These are phyloP conservation scores for Phoma sp. DNA, from an alignment of 2,329 filamentous ascomycete genomes.

Conservation along the genomic window DNA sequence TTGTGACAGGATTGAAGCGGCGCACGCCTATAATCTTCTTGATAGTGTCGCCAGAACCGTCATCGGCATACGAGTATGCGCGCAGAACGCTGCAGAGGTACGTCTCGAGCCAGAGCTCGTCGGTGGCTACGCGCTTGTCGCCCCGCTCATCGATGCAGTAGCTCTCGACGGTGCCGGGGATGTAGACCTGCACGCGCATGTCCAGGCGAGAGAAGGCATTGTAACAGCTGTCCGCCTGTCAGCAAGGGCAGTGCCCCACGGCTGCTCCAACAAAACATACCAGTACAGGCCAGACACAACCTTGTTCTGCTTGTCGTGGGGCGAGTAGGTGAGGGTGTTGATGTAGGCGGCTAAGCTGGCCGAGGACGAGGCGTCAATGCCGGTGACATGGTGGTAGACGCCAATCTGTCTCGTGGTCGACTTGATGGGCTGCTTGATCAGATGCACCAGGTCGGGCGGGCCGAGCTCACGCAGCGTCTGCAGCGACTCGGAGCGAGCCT, in stretches of 20 bases:
- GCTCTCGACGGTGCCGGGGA: constrained; percentile 93
- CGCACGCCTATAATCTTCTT: constrained; percentile 97
- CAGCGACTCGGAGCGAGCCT: constrained; percentile 89
- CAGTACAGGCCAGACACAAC: constrained; percentile 95
- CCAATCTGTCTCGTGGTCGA: constrained; percentile 69
- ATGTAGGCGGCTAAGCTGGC: constrained; percentile 97
- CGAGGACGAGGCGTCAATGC: constrained; percentile 95
- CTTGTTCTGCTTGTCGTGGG: constrained; percentile 82
- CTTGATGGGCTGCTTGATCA: constrained; percentile 77
- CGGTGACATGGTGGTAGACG: constrained; percentile 97
- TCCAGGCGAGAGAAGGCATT: constrained; percentile 98
- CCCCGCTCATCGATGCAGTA: constrained; percentile 97
- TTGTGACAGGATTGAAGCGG: constrained; percentile 96
- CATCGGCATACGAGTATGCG: constrained; percentile 95
- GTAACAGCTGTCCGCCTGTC: constrained; percentile 71
- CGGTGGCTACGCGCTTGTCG: constrained; percentile 90
- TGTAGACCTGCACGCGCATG: constrained; percentile 98
- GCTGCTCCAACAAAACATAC: constrained; percentile 56
- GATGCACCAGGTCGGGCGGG: constrained; percentile 92
- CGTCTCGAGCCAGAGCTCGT: constrained; percentile 95
- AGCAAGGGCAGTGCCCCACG: constrained; percentile 20
- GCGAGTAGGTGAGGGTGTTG: constrained; percentile 92
- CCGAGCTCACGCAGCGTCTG: constrained; percentile 87
- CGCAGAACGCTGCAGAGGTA: constrained; percentile 94
- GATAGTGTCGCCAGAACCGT: constrained; percentile 91